A percentile compares a stretch with the other conserved stretches of the same genome.
phyloP scores from a whole-genome alignment of 1,284 basidiomycete species.

The Boletellus deceptivus region DNA sequence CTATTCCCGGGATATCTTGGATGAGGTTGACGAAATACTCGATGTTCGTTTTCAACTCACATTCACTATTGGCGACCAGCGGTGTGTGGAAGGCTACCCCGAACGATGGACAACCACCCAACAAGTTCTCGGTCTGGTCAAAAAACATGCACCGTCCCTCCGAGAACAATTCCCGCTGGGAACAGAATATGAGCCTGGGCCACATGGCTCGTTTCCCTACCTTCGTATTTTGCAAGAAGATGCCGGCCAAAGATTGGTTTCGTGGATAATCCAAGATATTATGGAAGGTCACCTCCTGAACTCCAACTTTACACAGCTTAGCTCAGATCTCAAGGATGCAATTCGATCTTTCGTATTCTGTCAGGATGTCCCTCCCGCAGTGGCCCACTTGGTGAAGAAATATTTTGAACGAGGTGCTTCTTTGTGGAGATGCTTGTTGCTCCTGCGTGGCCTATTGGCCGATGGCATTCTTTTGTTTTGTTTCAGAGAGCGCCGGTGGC shows the following conservation, averaged over 20 bases:
- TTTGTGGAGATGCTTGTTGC: slow-evolving; percentile 38
- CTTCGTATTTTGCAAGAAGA: slow-evolving; percentile 33
- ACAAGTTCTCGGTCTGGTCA: neutral
- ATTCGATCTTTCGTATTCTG: slow-evolving; percentile 26
- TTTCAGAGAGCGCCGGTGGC: slow-evolving; percentile 45
- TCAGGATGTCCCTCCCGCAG: slow-evolving; percentile 14
- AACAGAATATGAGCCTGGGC: neutral
- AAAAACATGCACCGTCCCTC: neutral
- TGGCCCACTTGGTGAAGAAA: slow-evolving; percentile 10
- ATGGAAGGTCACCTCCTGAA: slow-evolving; percentile 23
- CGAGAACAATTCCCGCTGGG: neutral
- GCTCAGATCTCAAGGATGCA: slow-evolving; percentile 11
- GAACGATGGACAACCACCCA: neutral
- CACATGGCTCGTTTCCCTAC: slow-evolving; percentile 30
- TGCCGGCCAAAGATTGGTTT: slow-evolving; percentile 24
- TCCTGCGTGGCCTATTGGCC: slow-evolving; percentile 46
- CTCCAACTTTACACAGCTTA: slow-evolving; percentile 20
- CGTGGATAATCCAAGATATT: slow-evolving; percentile 25
- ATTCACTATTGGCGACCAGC: slow-evolving; percentile 45
- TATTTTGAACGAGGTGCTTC: slow-evolving; percentile 11
- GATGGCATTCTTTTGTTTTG: slow-evolving; percentile 42
- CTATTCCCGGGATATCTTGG: slow-evolving; percentile 45
- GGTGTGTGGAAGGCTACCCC: slow-evolving; percentile 37
- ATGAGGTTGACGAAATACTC: slow-evolving; percentile 55
- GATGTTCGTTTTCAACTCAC: slow-evolving; percentile 48